These are phyloP conservation scores for Fomitopsis serialis DNA, from an alignment of 768 basidiomycete species.

Conservation along the genomic window DNA sequence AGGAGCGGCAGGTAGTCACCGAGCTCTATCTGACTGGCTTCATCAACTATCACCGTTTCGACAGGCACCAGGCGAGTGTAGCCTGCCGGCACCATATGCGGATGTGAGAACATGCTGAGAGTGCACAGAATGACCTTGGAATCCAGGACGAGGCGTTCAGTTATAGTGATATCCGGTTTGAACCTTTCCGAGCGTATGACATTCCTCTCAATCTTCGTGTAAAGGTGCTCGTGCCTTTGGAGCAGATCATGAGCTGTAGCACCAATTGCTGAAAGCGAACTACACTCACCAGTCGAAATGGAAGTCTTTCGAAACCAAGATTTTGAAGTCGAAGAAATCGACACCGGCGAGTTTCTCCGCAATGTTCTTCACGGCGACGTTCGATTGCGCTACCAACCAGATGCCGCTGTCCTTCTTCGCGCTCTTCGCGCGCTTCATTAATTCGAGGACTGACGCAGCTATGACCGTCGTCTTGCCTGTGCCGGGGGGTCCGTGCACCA, in stretches of 20 bases:
- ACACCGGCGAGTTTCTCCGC: conserved; percentile 36
- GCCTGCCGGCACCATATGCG: neutral
- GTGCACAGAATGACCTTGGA: conserved; percentile 41
- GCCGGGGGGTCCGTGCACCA: conserved; percentile 33
- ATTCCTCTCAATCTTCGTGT: conserved; percentile 25
- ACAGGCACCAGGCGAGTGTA: conserved; percentile 28
- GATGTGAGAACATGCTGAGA: conserved; percentile 38
- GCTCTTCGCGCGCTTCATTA: neutral
- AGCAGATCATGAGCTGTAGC: neutral
- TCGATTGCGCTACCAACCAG: conserved; percentile 44
- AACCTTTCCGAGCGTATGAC: conserved; percentile 35
- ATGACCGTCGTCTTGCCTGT: conserved; percentile 43
- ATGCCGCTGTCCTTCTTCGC: conserved; percentile 14
- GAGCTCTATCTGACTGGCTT: conserved; percentile 42
- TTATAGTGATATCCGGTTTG: conserved; percentile 3
- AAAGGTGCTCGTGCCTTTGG: conserved; percentile 43
- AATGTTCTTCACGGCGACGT: conserved; percentile 48
- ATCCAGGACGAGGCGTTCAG: conserved; percentile 22
- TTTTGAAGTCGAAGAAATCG: conserved; percentile 29
- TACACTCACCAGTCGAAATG: conserved; percentile 41
- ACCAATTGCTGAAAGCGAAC: neutral
- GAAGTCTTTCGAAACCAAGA: conserved; percentile 46
- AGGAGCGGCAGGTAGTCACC: conserved; percentile 33
- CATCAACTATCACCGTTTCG: conserved; percentile 37
- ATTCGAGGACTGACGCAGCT: conserved; percentile 28